Evolutionary conservation across 2,329 filamentous ascomycete species (phyloP).

Genomic region (Calonectria ilicicola): DNA sequence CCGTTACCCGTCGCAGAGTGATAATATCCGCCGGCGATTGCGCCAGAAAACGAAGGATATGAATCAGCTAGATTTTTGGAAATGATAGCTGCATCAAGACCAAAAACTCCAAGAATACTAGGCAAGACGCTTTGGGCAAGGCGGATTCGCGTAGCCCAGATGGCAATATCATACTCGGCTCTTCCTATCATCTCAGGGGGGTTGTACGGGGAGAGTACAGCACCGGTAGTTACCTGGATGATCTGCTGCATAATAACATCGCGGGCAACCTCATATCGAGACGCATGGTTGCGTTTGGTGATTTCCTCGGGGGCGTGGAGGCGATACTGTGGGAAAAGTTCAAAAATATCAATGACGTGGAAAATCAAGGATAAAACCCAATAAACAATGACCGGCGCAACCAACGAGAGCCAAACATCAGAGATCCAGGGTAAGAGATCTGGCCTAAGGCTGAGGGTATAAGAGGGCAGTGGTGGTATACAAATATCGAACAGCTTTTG

Average conservation of each 20-base stretch:
- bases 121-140: conserved; percentile 85
- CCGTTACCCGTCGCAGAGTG: conserved; percentile 72
- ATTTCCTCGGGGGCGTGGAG: conserved; percentile 96
- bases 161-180: conserved; percentile 86
- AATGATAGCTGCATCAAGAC: conserved; percentile 80
- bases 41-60: conserved; percentile 80
- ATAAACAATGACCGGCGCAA: conserved; percentile 86
- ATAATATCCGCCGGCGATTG: conserved; percentile 84
- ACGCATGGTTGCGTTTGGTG: conserved; percentile 85
- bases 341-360: conserved; percentile 86
- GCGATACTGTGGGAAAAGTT: conserved; percentile 92
- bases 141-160: conserved; percentile 88
- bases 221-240: conserved; percentile 83
- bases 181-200: conserved; percentile 79
- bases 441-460: conserved; percentile 76
- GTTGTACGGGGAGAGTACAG: conserved; percentile 78
- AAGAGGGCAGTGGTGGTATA: conserved; percentile 88
- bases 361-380: conserved; percentile 89
- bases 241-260: conserved; percentile 94
- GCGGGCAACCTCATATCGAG: conserved; percentile 85
- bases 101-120: conserved; percentile 74
- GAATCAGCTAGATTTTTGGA: conserved; percentile 79
- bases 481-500: conserved; percentile 65
- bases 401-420: conserved; percentile 82
- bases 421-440: conserved; percentile 84